Evolutionary conservation across 2,329 filamentous ascomycete genomes (phyloP), one percentile per base, ranked within the genome.

Genomic region (Dothideomycetidae sp.): DNA sequence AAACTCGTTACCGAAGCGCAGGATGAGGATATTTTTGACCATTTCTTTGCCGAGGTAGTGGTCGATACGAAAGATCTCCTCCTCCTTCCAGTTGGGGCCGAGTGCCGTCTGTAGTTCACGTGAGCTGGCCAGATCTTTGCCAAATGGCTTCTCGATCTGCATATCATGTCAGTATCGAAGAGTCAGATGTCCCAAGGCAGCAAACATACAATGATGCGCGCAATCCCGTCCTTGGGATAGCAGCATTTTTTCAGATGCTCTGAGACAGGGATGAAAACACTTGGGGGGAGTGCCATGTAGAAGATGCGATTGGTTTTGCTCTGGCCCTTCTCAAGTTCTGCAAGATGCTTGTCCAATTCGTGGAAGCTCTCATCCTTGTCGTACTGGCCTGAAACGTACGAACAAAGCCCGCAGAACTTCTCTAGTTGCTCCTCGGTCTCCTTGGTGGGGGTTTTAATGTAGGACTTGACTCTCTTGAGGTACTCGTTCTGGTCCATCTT

Each of bases 11-110:
- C 90, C 92, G 58, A 98, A 98, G 57, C 92, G 76, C 49, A 98
- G 74, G 51, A 98, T 94, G 48, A 98, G 72, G 50, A 98, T 92
- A 66, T 98, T 98, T 77, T 98, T 98, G 54, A 98, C 90, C 90
- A 98, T 98, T 66, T 98, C 90, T 72, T 98, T 98, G 53, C 92
- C 92, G 33, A 98, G 75, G 63, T 98, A 98, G 67, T 98, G 90
- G 61, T 98, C 90, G 54, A 98, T 98, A 56, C 90, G 85, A 77
- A 92, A 98, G 49, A 98, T 78, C 66, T 98, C 90, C 37, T 96
- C 88, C 64, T 98, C 92, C 56, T 82, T 90, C 92, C 90, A 98
- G 66, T 98, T 85, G 30, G 90, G 90, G 57, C 88, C 83, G 46
- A 98, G 75, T 5, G 90, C 92, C 61, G 82, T 85, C 58, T 96